phyloP scores from a whole-genome alignment of 139 green algal species.

The Micractinium sp. region DNA sequence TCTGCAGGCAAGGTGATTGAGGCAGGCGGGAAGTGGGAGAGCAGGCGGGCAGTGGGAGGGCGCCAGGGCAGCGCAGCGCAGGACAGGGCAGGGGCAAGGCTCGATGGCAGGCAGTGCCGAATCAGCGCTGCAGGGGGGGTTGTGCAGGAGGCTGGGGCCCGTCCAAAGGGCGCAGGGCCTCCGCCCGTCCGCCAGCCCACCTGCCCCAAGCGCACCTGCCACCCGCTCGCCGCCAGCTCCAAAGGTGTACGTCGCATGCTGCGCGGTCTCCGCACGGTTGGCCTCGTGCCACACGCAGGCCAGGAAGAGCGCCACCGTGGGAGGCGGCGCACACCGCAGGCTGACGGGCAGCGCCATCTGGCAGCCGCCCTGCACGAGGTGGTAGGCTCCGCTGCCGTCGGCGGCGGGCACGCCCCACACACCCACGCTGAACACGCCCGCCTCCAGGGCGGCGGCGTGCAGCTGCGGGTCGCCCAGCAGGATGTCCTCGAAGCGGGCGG shows the following conservation, averaged over 20 bases:
- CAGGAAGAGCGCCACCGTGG: slow-evolving; percentile 15
- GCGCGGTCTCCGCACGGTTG: slow-evolving; percentile 4
- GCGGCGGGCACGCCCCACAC: slow-evolving; percentile 2
- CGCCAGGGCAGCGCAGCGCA: neutral
- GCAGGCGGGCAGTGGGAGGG: neutral
- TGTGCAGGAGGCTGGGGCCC: neutral
- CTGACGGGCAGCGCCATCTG: slow-evolving; percentile 24
- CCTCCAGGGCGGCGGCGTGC: neutral
- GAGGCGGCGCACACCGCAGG: slow-evolving; percentile 15
- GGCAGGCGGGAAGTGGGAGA: neutral
- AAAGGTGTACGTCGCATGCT: slow-evolving; percentile 6
- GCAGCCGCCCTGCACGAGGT: neutral
- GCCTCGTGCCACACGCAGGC: slow-evolving; percentile 29
- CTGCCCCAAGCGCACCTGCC: neutral
- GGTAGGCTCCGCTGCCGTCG: neutral
- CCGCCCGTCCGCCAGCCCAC: neutral
- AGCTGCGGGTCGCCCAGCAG: neutral
- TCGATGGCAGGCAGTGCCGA: neutral
- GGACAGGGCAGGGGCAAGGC: neutral
- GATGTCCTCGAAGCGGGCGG: slow-evolving; percentile 27
- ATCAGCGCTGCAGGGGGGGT: neutral
- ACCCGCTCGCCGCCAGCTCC: slow-evolving; percentile 2
- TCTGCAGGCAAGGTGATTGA: neutral
- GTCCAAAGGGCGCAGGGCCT: neutral
- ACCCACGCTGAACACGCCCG: neutral